Base-by-base conservation (phyloP, 2,329 filamentous ascomycete genomes). In the Epichloe festucae region DNA sequence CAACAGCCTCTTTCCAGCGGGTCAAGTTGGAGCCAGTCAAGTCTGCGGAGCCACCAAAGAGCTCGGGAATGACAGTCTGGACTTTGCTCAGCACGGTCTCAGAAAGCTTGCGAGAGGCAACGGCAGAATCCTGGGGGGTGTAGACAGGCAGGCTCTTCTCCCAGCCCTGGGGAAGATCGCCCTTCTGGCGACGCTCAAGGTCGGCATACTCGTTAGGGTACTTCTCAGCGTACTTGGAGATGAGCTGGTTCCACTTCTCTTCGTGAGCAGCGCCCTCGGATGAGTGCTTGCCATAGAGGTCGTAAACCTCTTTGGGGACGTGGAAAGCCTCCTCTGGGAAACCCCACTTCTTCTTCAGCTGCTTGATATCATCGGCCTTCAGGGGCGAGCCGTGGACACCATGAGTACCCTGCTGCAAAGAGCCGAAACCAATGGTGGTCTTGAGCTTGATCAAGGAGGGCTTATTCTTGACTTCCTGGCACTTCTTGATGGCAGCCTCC, bases 21-120 rank as follows among this genome's bases (percentile, higher is more conserved):
- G 93, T 98, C 77, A 97, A 85, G 82, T 98, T 98, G 68, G 93
- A 97, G 67, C 89, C 89, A 68, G 93, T 98, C 78, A 98, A 73
- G 79, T 98, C 93, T 62, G 93, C 93, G 58, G 93, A 98, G 63
- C 93, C 93, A 69, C 91, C 95, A 55, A 98, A 72, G 53, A 98
- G 84, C 73, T 97, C 93, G 59, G 93, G 93, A 51, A 98, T 67
- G 59, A 76, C 81, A 49, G 78, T 72, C 76, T 95, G 82, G 64
- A 98, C 84, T 72, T 90, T 91, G 75, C 85, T 78, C 59, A 98
- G 82, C 53, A 97, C 90, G 55, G 80, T 85, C 81, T 98, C 91
- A 58, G 91, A 97, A 54, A 97, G 85, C 79, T 97, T 98, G 69
- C 93, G 85, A 60, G 91, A 93, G 58, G 93, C 93, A 59, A 94